These are phyloP conservation scores for Parsonsia alboflavescens DNA, from an alignment of 257 asterid genomes.

Conservation along the genomic window DNA sequence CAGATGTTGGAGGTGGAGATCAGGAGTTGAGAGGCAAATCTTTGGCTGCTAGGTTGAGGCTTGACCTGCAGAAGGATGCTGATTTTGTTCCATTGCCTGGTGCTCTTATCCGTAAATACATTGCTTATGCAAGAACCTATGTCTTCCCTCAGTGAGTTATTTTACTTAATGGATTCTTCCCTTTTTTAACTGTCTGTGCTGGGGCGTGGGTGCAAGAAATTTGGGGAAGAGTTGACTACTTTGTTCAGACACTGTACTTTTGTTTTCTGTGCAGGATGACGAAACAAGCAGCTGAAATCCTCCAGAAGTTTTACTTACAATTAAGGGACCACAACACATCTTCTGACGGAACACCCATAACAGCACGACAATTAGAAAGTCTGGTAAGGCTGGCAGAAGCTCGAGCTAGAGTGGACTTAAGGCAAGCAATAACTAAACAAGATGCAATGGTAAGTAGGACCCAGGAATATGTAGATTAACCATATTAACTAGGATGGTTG, in stretches of 20 bases:
- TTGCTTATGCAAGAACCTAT: constrained; percentile 85
- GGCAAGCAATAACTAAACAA: constrained; percentile 79
- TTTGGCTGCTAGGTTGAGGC: constrained; percentile 69
- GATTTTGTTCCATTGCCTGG: constrained; percentile 93
- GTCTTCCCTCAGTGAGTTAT: constrained; percentile 71
- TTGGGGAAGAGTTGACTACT: constrained; percentile 14
- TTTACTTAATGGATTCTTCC: constrained; percentile 11
- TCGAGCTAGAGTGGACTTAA: constrained; percentile 88
- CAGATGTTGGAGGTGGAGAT: constrained; percentile 38
- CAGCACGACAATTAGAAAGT: constrained; percentile 97
- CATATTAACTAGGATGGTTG: background rate
- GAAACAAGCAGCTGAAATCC: constrained; percentile 86
- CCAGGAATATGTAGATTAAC: background rate
- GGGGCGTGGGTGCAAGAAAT: background rate
- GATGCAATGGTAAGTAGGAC: constrained; percentile 75
- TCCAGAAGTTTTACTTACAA: constrained; percentile 83
- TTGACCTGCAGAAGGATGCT: constrained; percentile 65
- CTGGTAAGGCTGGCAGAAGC: constrained; percentile 92
- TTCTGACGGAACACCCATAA: constrained; percentile 91
- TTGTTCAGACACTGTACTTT: constrained; percentile 13
- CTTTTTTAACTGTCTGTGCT: background rate
- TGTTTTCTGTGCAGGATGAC: constrained; percentile 61
- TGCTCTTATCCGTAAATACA: constrained; percentile 88
- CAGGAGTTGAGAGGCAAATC: constrained; percentile 44
- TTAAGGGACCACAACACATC: constrained; percentile 74